Percentiles rank a stretch among this genome's conserved stretches.
phyloP scores from a whole-genome alignment of 257 asterid species.

The Nicotiana noctiflora region DNA sequence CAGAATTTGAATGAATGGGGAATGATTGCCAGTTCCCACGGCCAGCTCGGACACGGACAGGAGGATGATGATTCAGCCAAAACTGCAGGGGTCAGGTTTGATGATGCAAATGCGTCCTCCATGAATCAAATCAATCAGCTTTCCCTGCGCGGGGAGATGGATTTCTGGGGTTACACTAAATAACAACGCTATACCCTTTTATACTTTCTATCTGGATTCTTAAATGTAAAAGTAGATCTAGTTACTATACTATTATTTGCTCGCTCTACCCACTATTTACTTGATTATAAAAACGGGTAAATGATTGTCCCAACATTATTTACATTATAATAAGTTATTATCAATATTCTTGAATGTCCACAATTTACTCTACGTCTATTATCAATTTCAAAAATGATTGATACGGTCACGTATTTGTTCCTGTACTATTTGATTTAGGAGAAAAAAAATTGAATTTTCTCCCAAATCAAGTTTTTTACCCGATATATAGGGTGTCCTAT shows the following conservation, averaged over 20 bases:
- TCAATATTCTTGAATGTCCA: not conserved
- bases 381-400: not conserved
- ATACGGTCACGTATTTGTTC: not conserved
- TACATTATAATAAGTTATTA: not conserved
- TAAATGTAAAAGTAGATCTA: not conserved
- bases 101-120: conserved; percentile 22
- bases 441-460: not conserved
- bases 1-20: conserved; percentile 50
- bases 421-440: not conserved
- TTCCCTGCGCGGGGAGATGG: conserved; percentile 61
- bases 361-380: not conserved
- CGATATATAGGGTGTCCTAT: too few relatives aligned
- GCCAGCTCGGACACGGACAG: conserved; percentile 12
- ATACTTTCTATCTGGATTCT: not conserved
- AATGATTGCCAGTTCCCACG: conserved; percentile 18
- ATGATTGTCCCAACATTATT: not conserved
- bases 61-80: conserved; percentile 17
- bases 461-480: not conserved
- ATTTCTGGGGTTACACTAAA: conserved; percentile 65
- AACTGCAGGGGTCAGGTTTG: conserved; percentile 19
- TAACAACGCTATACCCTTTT: not conserved
- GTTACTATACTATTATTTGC: not conserved
- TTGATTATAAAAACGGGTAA: not conserved
- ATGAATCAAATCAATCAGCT: conserved; percentile 40
- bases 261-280: not conserved